These are phyloP conservation scores for Eimeria falciformis DNA, from an alignment of 169 alveolate genomes.

Conservation along the genomic window DNA sequence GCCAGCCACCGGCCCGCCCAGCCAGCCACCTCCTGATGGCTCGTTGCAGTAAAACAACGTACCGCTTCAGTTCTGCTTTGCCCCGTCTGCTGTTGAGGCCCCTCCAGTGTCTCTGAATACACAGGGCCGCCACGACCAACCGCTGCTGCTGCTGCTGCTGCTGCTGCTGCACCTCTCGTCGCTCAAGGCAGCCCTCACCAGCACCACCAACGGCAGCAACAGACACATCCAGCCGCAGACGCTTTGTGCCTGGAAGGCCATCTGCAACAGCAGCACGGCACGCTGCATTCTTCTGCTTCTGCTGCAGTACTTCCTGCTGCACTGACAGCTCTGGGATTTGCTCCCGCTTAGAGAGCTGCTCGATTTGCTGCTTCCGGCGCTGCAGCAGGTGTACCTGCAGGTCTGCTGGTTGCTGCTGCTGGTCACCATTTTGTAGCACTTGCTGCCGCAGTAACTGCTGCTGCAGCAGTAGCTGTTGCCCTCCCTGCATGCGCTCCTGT, in stretches of 20 bases:
- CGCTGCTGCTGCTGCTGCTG: conserved; percentile 21
- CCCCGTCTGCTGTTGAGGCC: conserved; percentile 44
- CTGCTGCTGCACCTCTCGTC: background rate
- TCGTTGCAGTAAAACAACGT: conserved; percentile 2
- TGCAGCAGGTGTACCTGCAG: no score
- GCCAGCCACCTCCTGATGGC: conserved; percentile 26
- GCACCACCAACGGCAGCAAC: background rate
- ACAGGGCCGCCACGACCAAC: conserved; percentile 13
- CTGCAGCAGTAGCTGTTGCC: background rate
- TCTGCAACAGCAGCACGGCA: background rate
- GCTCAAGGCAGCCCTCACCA: background rate
- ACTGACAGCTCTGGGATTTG: no score
- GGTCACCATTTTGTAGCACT: background rate
- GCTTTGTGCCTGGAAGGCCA: background rate
- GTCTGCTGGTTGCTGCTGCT: background rate
- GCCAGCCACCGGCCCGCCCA: background rate
- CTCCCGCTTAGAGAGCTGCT: no score
- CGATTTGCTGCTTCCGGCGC: no score
- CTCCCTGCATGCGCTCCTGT: background rate
- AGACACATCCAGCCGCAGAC: background rate
- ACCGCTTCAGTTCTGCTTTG: background rate
- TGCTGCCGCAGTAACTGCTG: conserved; percentile 24
- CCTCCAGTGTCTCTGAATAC: conserved; percentile 57
- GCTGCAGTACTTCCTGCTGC: no score
- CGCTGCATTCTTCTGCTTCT: no score